A percentile compares a stretch with the other conserved stretches of the same genome.
Conservation (phyloP, 176 grass and related monocot species). For the Tillandsia fasciculata region DNA sequence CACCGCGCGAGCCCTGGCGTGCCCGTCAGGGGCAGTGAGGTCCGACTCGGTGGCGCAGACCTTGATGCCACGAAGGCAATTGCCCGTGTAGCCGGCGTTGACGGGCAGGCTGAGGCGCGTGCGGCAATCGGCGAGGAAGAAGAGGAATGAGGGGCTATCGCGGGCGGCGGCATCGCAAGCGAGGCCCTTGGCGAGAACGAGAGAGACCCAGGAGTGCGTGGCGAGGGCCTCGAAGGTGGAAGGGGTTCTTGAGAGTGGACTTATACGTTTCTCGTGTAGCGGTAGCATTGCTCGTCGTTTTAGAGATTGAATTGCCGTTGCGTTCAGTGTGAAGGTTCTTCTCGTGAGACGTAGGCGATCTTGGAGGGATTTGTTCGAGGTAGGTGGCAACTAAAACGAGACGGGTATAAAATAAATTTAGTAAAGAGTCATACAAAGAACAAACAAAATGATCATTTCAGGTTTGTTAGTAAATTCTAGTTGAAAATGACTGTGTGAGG, state of each 20-base stretch:
- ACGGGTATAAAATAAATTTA: too few relatives aligned
- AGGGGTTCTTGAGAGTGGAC: constrained; percentile 11
- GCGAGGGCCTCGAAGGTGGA: neutral
- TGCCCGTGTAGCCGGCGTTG: constrained; percentile 21
- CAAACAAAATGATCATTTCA: too few relatives aligned
- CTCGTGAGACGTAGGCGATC: too few relatives aligned
- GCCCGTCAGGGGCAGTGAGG: constrained; percentile 1
- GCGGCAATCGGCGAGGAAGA: constrained; percentile 41
- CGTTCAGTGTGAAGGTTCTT: too few relatives aligned
- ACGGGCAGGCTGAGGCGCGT: constrained; percentile 25
- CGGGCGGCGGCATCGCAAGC: constrained; percentile 19
- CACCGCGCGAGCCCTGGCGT: constrained; percentile 1
- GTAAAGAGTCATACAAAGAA: too few relatives aligned
- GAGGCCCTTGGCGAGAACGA: constrained; percentile 16
- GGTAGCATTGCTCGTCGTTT: neutral
- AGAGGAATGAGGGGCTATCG: constrained; percentile 25
- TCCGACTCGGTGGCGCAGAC: neutral
- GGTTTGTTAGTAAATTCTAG: too few relatives aligned
- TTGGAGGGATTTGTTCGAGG: too few relatives aligned
- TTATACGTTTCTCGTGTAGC: constrained; percentile 8
- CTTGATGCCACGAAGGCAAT: neutral
- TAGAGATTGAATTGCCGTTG: too few relatives aligned
- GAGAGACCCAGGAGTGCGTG: neutral
- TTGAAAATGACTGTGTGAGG: too few relatives aligned
- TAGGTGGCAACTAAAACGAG: too few relatives aligned